These are phyloP conservation scores for Candida tibetensis DNA, from an alignment of 805 yeast genomes.

Conservation along the genomic window DNA sequence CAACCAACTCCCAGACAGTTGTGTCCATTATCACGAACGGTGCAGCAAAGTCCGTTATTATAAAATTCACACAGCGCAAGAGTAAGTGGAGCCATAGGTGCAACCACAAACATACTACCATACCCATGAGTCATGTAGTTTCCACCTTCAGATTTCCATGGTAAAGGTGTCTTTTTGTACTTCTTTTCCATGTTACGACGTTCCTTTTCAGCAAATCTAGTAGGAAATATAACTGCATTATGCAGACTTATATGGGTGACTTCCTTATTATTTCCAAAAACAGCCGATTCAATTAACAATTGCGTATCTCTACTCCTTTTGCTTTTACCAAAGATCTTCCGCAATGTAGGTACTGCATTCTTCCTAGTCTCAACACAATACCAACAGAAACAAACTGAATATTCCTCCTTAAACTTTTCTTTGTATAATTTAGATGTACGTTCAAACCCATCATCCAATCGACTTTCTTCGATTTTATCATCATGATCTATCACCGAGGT, in stretches of 20 bases:
- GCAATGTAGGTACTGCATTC: slow-evolving; percentile 5
- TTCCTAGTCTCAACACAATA: slow-evolving; percentile 9
- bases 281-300: neutral
- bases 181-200: slow-evolving; percentile 3
- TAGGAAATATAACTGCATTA: slow-evolving; percentile 11
- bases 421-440: slow-evolving; percentile 16
- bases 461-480: slow-evolving; percentile 22
- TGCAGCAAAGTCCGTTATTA: slow-evolving; percentile 9
- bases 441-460: slow-evolving; percentile 16
- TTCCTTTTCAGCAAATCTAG: slow-evolving; percentile 3
- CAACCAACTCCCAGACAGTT: slow-evolving; percentile 5
- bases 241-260: slow-evolving; percentile 15
- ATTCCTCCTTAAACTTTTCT: slow-evolving; percentile 12
- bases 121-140: neutral
- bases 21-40: slow-evolving; percentile 6
- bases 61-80: slow-evolving; percentile 4
- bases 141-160: too few species aligned
- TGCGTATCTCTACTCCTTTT: slow-evolving; percentile 1
- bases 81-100: slow-evolving; percentile 8
- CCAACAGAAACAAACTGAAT: slow-evolving; percentile 22
- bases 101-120: slow-evolving; percentile 10
- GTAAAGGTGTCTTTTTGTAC: slow-evolving; percentile 3
- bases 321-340: slow-evolving; percentile 7
- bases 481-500: slow-evolving; percentile 20
- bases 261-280: slow-evolving; percentile 9